Evolutionary conservation across 202 grass and related monocot genomes (phyloP).

Genomic region (Hordeum pubiflorum): DNA sequence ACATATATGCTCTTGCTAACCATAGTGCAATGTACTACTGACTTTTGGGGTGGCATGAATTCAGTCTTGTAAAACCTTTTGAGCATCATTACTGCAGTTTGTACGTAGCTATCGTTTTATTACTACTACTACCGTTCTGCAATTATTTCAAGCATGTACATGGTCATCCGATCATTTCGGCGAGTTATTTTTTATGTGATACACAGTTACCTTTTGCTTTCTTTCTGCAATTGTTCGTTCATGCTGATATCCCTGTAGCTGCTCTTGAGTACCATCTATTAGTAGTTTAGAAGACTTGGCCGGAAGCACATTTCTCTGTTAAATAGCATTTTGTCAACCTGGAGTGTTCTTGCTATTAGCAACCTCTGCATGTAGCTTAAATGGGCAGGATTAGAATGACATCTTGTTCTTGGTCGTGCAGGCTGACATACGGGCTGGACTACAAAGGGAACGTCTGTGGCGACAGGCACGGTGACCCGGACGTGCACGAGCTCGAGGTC

Average conservation of each 20-base stretch:
- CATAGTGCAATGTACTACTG: neutral
- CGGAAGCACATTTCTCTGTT: neutral
- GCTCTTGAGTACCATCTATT: neutral
- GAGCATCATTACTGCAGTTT: neutral
- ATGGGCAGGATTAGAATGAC: neutral
- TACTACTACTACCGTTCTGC: neutral
- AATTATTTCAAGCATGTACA: neutral
- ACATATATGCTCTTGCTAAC: neutral
- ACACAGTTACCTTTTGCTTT: neutral
- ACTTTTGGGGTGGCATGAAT: neutral
- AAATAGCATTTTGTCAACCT: neutral
- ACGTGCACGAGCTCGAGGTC: constrained; percentile 77
- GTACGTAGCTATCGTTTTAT: neutral
- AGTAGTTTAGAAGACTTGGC: neutral
- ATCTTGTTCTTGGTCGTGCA: constrained; percentile 14
- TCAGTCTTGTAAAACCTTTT: neutral
- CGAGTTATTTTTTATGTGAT: neutral
- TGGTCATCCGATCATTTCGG: neutral
- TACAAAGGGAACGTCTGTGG: constrained; percentile 95
- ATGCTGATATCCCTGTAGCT: neutral
- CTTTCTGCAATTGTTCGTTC: neutral
- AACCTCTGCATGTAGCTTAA: neutral
- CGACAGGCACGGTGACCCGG: constrained; percentile 48
- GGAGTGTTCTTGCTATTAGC: neutral
- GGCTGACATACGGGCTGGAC: constrained; percentile 81